Percentiles rank a stretch among this genome's conserved stretches.
Evolutionary conservation across 129 eudicot species (phyloP).

Genomic region (Ambrosia artemisiifolia): DNA sequence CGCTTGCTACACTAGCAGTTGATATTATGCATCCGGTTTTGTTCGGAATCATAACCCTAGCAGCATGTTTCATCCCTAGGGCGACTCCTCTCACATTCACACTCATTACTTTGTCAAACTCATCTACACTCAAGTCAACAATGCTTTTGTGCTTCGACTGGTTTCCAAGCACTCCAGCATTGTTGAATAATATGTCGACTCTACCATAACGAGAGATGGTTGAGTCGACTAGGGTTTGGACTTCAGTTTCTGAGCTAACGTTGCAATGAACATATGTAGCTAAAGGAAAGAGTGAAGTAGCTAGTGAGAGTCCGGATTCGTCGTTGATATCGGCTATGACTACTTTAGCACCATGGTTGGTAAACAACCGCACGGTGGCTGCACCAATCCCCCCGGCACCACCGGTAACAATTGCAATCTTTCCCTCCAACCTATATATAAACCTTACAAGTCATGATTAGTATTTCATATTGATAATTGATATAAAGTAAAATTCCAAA

Average conservation of each 20-base stretch:
- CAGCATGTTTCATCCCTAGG: conserved; percentile 79
- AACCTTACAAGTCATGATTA: background rate
- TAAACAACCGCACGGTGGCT: conserved; percentile 68
- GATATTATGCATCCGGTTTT: conserved; percentile 65
- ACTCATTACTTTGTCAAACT: conserved; percentile 55
- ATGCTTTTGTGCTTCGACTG: conserved; percentile 67
- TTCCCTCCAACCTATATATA: conserved; percentile 71
- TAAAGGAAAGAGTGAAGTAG: conserved; percentile 43
- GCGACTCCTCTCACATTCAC: conserved; percentile 75
- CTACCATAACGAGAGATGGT: conserved; percentile 46
- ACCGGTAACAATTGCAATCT: conserved; percentile 85
- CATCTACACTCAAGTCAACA: conserved; percentile 52
- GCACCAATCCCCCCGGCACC: conserved; percentile 93
- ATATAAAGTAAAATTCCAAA: too few relatives aligned
- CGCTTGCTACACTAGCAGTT: conserved; percentile 77
- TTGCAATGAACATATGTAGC: conserved; percentile 68
- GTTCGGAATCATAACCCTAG: conserved; percentile 67
- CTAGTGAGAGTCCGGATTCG: conserved; percentile 41
- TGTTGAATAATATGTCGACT: conserved; percentile 70
- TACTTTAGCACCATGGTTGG: conserved; percentile 71
- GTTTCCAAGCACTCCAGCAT: conserved; percentile 79
- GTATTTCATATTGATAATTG: background rate
- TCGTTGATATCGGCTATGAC: conserved; percentile 80
- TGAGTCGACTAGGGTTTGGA: conserved; percentile 39
- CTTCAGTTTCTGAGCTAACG: conserved; percentile 61